These are phyloP conservation scores for Schwanniomyces yamadae DNA, from an alignment of 805 yeast genomes.

Conservation along the genomic window DNA sequence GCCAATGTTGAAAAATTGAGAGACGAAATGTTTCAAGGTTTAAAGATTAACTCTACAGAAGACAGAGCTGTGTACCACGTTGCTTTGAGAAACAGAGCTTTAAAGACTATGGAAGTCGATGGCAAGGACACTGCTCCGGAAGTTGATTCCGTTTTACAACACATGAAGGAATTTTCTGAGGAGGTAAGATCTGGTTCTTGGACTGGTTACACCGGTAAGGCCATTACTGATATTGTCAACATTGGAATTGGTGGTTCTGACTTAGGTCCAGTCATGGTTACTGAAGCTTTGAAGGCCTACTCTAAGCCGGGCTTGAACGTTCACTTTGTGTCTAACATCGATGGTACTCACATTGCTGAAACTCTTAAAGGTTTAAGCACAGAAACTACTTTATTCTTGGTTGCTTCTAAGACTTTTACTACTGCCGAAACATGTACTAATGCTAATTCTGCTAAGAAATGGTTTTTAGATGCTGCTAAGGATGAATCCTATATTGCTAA, in stretches of 20 bases:
- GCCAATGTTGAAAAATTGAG: conserved; percentile 84
- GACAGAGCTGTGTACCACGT: conserved; percentile 95
- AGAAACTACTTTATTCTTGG: conserved; percentile 88
- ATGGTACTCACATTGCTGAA: conserved; percentile 97
- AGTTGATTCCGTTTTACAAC: conserved; percentile 87
- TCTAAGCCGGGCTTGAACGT: conserved; percentile 69
- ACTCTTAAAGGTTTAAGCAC: conserved; percentile 73
- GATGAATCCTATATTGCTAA: conserved; percentile 79
- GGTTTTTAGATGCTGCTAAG: conserved; percentile 81
- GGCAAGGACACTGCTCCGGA: conserved; percentile 88
- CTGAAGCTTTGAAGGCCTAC: conserved; percentile 94
- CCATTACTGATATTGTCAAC: conserved; percentile 91
- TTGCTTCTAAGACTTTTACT: conserved; percentile 98
- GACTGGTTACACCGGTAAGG: conserved; percentile 96
- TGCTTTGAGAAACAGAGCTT: conserved; percentile 91
- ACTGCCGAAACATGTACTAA: conserved; percentile 98
- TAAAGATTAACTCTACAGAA: conserved; percentile 93
- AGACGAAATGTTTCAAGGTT: conserved; percentile 90
- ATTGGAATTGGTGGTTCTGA: conserved; percentile 99
- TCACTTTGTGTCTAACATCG: conserved; percentile 97
- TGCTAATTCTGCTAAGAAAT: conserved; percentile 90
- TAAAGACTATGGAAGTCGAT: conserved; percentile 83
- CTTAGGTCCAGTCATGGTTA: conserved; percentile 98
- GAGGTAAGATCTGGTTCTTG: conserved; percentile 88
- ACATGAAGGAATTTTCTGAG: conserved; percentile 95